These are phyloP conservation scores for Termitomyces sp. DNA, from an alignment of 768 basidiomycete species.

Conservation along the genomic window DNA sequence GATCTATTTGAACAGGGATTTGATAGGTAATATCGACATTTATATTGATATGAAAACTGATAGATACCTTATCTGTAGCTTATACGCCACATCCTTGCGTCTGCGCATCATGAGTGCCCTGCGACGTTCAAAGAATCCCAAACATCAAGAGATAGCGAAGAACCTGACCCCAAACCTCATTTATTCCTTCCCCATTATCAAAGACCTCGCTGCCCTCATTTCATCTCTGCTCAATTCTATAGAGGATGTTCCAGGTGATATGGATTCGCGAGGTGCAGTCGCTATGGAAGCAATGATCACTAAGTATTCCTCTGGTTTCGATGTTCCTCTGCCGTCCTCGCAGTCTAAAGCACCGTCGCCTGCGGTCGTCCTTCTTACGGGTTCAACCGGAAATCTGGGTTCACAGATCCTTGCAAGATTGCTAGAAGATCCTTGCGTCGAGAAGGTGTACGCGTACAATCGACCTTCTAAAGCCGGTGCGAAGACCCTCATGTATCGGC, in stretches of 20 bases:
- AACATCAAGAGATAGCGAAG: conserved; percentile 7
- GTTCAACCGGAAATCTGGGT: conserved; percentile 21
- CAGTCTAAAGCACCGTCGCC: neutral
- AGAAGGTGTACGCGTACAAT: conserved; percentile 32
- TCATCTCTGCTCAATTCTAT: neutral
- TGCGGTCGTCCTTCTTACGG: conserved; percentile 19
- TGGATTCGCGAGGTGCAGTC: neutral
- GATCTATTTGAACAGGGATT: conserved; percentile 8
- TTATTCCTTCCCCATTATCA: conserved; percentile 35
- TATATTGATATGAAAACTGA: neutral
- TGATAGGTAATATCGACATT: neutral
- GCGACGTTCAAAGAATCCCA: neutral
- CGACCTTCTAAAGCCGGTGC: conserved; percentile 2
- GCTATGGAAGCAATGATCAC: conserved; percentile 30
- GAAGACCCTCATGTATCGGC: conserved; percentile 9
- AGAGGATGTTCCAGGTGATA: neutral
- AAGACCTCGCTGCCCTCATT: conserved; percentile 7
- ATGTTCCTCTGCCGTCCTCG: neutral
- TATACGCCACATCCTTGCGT: conserved; percentile 4
- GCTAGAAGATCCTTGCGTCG: conserved; percentile 27
- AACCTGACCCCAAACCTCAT: conserved; percentile 31
- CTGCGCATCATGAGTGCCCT: conserved; percentile 1
- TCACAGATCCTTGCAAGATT: conserved; percentile 18
- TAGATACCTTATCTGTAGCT: neutral
- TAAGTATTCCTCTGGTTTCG: conserved; percentile 24